phyloP scores from a whole-genome alignment of 1,284 basidiomycete species.

The Moesziomyces globuligerus region DNA sequence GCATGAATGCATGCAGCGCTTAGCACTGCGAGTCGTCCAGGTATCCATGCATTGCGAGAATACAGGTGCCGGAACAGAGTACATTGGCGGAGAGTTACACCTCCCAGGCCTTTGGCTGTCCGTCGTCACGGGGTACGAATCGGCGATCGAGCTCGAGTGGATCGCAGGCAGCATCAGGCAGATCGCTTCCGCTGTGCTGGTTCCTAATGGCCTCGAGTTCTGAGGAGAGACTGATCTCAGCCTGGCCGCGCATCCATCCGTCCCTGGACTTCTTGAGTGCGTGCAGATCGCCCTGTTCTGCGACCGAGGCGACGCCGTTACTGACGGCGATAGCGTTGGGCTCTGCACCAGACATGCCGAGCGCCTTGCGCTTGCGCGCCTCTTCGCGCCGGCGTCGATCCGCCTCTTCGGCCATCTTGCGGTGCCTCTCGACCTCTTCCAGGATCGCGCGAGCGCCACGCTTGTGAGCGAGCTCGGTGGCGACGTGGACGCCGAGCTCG shows the following conservation, averaged over 20 bases:
- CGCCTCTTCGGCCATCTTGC: conserved; percentile 62
- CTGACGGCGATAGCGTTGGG: conserved; percentile 12
- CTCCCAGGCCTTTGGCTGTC: conserved; percentile 65
- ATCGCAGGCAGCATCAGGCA: conserved; percentile 21
- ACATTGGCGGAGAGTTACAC: conserved; percentile 43
- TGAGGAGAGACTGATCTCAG: conserved; percentile 29
- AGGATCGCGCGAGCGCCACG: conserved; percentile 59
- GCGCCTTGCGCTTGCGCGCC: conserved; percentile 39
- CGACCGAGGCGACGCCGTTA: conserved; percentile 27
- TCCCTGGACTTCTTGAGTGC: conserved; percentile 34
- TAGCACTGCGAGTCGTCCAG: neutral
- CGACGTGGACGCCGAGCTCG: conserved; percentile 55
- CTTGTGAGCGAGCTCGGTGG: conserved; percentile 55
- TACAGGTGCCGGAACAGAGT: neutral
- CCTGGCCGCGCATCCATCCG: conserved; percentile 41
- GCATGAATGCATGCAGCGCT: neutral
- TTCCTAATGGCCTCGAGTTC: conserved; percentile 24
- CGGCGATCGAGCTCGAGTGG: conserved; percentile 59
- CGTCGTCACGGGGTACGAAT: conserved; percentile 59
- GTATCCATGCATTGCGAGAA: neutral
- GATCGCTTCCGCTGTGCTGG: conserved; percentile 9
- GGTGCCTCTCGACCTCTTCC: conserved; percentile 65
- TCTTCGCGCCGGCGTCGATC: conserved; percentile 53
- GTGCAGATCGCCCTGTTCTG: conserved; percentile 34
- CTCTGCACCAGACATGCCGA: conserved; percentile 36